Evolutionary conservation across 768 basidiomycete species (phyloP).

Genomic region (Nidularia pulvinata): DNA sequence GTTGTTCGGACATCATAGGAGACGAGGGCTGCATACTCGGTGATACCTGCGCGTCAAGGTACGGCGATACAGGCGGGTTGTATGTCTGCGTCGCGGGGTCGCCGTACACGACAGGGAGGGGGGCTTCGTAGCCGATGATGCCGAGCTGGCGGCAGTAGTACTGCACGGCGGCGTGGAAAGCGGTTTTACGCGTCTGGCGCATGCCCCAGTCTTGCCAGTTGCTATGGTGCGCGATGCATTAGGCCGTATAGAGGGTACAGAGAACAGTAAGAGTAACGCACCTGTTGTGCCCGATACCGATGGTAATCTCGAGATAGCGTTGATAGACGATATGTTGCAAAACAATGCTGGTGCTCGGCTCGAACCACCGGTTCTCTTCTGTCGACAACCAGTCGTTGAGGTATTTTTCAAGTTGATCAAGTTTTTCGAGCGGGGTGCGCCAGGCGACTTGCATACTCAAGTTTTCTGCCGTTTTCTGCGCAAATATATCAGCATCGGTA

Average conservation of each 20-base stretch:
- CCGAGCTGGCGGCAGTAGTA: slow-evolving; percentile 71
- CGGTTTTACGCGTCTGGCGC: slow-evolving; percentile 60
- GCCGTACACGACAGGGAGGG: slow-evolving; percentile 57
- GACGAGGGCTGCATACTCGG: slow-evolving; percentile 2
- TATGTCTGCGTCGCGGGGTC: slow-evolving; percentile 24
- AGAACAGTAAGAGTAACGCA: slow-evolving; percentile 10
- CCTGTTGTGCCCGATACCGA: slow-evolving; percentile 61
- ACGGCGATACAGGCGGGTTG: slow-evolving; percentile 8
- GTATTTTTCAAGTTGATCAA: slow-evolving; percentile 66
- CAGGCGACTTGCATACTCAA: slow-evolving; percentile 74
- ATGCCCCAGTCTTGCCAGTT: slow-evolving; percentile 58
- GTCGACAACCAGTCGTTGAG: slow-evolving; percentile 78
- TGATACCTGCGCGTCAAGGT: slow-evolving; percentile 7
- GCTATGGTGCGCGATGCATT: slow-evolving; percentile 6
- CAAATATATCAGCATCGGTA: slow-evolving; percentile 7
- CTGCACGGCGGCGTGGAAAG: slow-evolving; percentile 79
- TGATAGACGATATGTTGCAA: slow-evolving; percentile 68
- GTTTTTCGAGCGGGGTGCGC: slow-evolving; percentile 70
- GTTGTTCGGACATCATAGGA: slow-evolving; percentile 4
- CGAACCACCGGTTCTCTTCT: slow-evolving; percentile 81
- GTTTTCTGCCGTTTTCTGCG: slow-evolving; percentile 66
- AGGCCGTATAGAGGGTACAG: background rate
- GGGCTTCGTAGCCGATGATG: slow-evolving; percentile 59
- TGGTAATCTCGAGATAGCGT: slow-evolving; percentile 65
- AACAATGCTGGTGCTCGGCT: slow-evolving; percentile 62